Evolutionary conservation across 345 rosid genomes (phyloP), one percentile per base, ranked within the genome.

Genomic region (Stellera chamaejasme): DNA sequence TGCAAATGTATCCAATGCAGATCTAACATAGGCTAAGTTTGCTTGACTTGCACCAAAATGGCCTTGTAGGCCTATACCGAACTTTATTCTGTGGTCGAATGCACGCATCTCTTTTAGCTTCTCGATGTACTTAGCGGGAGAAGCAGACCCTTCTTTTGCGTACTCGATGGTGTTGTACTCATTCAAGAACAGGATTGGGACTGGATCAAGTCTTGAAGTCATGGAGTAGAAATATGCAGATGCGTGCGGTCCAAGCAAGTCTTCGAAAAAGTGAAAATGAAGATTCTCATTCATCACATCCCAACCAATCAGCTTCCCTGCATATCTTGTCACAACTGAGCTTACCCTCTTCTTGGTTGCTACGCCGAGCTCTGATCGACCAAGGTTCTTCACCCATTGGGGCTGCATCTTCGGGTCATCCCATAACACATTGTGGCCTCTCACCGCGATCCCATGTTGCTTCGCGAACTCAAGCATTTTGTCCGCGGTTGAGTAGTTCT

Each of bases 401-500:
- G 89, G 91, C 52, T 87, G 94, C 62, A 72, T 58, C 59, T 36
- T 59, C 13, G 81, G 84, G 45, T 85, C 46, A 58, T 81, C 94
- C 97, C 97, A 90, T 57, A 90, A 68, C 41, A 87, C 75, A 43
- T 78, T 90, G 69, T 87, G 97, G n/a, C 94, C 96, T 63, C 97
- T 71, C 14, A 87, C 74, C 3, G 67, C 56, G 45, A 90, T 82
- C 32, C 43, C 74, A 27, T 82, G 75, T 8, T 71, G 52, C 62
- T 71, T 27, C 9, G 77, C 46, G 32, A 84, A 84, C 5, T 61
- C 54, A 7, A 90, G 36, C 97, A 87, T 90, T 45, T 77, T 63
- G 43, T 90, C 97, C 0, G 96, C 66, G 15, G 51, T 15, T 0
- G 87, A 77, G 57, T 87, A 90, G 79, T 90, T 77, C 66, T 83